These are phyloP conservation scores for Xylaria sp. DNA, from an alignment of 2,329 filamentous ascomycete species.

Conservation along the genomic window DNA sequence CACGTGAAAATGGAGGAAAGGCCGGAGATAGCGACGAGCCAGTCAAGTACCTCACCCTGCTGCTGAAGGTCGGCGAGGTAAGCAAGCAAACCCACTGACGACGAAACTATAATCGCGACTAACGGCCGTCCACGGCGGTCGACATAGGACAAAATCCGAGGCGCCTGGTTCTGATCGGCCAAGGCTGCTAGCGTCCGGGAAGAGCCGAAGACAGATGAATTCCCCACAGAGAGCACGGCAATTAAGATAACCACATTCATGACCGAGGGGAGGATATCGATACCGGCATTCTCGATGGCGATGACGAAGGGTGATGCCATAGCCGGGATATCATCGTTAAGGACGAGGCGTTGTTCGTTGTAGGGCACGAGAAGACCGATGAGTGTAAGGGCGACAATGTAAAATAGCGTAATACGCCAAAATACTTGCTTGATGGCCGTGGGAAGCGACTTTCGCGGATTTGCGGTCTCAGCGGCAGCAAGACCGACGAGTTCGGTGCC, in stretches of 20 bases:
- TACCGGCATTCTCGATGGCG: constrained; percentile 84
- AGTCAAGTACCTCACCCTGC: constrained; percentile 75
- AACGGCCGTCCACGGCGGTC: constrained; percentile 85
- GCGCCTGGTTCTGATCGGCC: constrained; percentile 87
- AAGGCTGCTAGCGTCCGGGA: constrained; percentile 90
- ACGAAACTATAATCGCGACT: constrained; percentile 75
- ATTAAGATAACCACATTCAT: constrained; percentile 97
- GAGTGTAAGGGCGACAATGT: constrained; percentile 82
- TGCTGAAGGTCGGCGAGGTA: constrained; percentile 76
- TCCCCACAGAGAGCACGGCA: constrained; percentile 89
- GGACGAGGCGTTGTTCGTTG: constrained; percentile 71
- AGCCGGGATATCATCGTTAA: constrained; percentile 63
- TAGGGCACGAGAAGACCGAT: constrained; percentile 87
- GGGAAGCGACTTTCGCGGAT: constrained; percentile 82
- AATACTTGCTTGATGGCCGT: constrained; percentile 94
- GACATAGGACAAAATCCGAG: constrained; percentile 80
- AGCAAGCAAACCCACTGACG: constrained; percentile 75
- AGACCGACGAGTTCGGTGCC: constrained; percentile 82
- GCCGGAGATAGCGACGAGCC: constrained; percentile 81
- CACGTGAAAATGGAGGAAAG: constrained; percentile 82
- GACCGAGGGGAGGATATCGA: constrained; percentile 81
- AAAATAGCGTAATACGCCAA: constrained; percentile 93
- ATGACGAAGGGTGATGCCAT: constrained; percentile 95
- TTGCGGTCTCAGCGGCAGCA: constrained; percentile 81
- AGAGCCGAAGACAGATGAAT: constrained; percentile 90